phyloP scores from a whole-genome alignment of 2,329 filamentous ascomycete species.

The Pyrenophora graminea region DNA sequence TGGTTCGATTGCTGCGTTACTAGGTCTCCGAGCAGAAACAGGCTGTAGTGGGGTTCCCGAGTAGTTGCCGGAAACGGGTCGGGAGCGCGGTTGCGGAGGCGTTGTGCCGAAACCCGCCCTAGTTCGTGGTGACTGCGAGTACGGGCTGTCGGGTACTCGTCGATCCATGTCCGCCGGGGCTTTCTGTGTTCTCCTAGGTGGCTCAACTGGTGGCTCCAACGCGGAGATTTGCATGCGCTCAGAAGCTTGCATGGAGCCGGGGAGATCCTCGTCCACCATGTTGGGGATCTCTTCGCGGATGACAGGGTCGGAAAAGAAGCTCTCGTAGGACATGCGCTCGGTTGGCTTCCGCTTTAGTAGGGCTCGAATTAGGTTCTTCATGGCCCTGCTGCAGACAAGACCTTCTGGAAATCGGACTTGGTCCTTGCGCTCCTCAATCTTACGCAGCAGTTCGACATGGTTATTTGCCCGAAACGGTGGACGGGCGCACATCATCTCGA shows the following conservation, averaged over 20 bases:
- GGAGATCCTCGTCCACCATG: constrained; percentile 75
- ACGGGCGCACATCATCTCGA: constrained; percentile 90
- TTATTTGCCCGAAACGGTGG: constrained; percentile 92
- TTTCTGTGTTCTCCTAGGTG: constrained; percentile 35
- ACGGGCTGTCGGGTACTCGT: constrained; percentile 33
- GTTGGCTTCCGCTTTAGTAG: constrained; percentile 84
- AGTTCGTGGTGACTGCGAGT: constrained; percentile 41
- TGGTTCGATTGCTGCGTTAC: constrained; percentile 40
- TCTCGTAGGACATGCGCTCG: constrained; percentile 82
- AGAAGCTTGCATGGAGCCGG: constrained; percentile 32
- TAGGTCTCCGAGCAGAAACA: constrained; percentile 32
- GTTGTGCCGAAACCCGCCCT: constrained; percentile 33
- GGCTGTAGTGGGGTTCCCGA: constrained; percentile 33
- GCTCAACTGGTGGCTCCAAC: constrained; percentile 31
- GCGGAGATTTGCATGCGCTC: constrained; percentile 33
- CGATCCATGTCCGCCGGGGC: constrained; percentile 34
- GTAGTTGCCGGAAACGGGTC: constrained; percentile 35
- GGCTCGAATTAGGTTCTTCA: constrained; percentile 79
- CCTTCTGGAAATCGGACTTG: constrained; percentile 80
- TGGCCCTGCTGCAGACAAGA: constrained; percentile 69
- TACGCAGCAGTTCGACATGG: constrained; percentile 89
- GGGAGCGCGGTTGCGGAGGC: constrained; percentile 40
- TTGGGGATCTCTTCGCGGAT: constrained; percentile 78
- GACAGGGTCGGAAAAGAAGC: constrained; percentile 78
- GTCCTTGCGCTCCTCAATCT: constrained; percentile 88